Conservation (phyloP, 2,329 filamentous ascomycete genomes). For the Aspergillaceae sp. region DNA sequence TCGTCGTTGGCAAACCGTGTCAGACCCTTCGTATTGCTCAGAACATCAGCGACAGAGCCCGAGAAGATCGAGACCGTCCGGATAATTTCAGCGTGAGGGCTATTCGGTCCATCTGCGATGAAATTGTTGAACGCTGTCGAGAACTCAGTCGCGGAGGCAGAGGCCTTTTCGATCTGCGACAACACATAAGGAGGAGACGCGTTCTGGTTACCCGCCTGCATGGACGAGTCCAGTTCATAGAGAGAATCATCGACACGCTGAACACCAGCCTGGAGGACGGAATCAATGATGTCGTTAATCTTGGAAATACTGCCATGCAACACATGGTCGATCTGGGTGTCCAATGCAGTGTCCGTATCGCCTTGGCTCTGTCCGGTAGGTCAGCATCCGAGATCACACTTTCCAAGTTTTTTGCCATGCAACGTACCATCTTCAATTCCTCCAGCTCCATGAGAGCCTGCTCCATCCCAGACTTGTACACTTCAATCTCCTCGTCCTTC, state of each 20-base stretch:
- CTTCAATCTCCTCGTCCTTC: constrained; percentile 95
- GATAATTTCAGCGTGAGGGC: constrained; percentile 82
- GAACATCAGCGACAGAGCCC: constrained; percentile 82
- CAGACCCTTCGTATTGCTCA: constrained; percentile 93
- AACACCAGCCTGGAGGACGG: constrained; percentile 85
- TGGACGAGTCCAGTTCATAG: constrained; percentile 93
- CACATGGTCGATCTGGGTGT: constrained; percentile 84
- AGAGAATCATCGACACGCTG: constrained; percentile 91
- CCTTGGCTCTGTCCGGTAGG: constrained; percentile 48
- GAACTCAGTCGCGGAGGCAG: constrained; percentile 89
- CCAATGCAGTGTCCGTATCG: constrained; percentile 69
- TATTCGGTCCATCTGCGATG: constrained; percentile 90
- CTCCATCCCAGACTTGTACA: constrained; percentile 97
- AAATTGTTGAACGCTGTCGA: constrained; percentile 98
- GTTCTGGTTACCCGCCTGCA: constrained; percentile 98
- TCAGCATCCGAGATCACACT: background rate
- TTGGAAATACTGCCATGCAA: constrained; percentile 80
- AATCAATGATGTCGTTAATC: constrained; percentile 96
- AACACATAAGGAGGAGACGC: constrained; percentile 90
- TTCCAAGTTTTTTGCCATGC: background rate
- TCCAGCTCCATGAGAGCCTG: constrained; percentile 88
- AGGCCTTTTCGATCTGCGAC: constrained; percentile 95
- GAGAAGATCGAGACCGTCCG: constrained; percentile 85
- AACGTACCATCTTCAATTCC: constrained; percentile 58
- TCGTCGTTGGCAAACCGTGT: constrained; percentile 89